Percentiles rank a stretch among this genome's conserved stretches.
Conservation (phyloP, 1,139 yeast species). For the Nakaseomyces bracarensis region DNA sequence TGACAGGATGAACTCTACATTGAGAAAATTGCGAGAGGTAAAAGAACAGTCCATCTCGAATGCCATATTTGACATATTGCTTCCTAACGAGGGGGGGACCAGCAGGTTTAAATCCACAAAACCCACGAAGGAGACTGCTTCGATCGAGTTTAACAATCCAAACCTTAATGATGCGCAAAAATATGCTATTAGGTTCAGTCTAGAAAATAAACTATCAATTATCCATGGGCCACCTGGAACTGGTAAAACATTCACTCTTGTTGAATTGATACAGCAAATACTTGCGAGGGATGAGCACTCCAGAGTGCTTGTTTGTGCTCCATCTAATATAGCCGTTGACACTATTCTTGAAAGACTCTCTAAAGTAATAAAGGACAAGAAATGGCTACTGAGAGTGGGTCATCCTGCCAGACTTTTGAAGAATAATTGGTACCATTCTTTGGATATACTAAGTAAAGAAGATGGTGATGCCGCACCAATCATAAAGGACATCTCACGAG, state of each 20-base stretch:
- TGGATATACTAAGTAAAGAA: slow-evolving; percentile 59
- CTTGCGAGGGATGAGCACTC: slow-evolving; percentile 43
- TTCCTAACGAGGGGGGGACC: slow-evolving; percentile 1
- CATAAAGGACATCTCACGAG: slow-evolving; percentile 58
- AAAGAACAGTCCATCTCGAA: slow-evolving; percentile 31
- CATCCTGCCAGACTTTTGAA: slow-evolving; percentile 83
- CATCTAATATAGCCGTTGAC: slow-evolving; percentile 92
- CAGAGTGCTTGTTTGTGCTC: slow-evolving; percentile 83
- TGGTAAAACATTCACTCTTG: slow-evolving; percentile 75
- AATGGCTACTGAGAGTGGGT: slow-evolving; percentile 64
- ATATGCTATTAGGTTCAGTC: slow-evolving; percentile 47
- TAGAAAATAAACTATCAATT: slow-evolving; percentile 44
- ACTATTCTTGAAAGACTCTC: slow-evolving; percentile 76
- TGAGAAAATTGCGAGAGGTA: slow-evolving; percentile 56
- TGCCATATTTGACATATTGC: slow-evolving; percentile 19
- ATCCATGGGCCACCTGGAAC: slow-evolving; percentile 80
- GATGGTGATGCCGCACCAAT: slow-evolving; percentile 55
- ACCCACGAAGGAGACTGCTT: neutral
- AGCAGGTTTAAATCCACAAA: neutral
- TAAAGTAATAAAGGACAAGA: slow-evolving; percentile 41
- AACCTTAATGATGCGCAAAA: slow-evolving; percentile 67
- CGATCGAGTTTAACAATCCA: slow-evolving; percentile 39
- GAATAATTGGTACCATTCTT: slow-evolving; percentile 57
- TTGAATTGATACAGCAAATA: slow-evolving; percentile 77
- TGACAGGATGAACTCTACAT: slow-evolving; percentile 70